Percentiles rank a stretch among this genome's conserved stretches.
These are phyloP conservation scores for Botryotinia narcissicola DNA, from an alignment of 2,329 filamentous ascomycete species.

Conservation along the genomic window DNA sequence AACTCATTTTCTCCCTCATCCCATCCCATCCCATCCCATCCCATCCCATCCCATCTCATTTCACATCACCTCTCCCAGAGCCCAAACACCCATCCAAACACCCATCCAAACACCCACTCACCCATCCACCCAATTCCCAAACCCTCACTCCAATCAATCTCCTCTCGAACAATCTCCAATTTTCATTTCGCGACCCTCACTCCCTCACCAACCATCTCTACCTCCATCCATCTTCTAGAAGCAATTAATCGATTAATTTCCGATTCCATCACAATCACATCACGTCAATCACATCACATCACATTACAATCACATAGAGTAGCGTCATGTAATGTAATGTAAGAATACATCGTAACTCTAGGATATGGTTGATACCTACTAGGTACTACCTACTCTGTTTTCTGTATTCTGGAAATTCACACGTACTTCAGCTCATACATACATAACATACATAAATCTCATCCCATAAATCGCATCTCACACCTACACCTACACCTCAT, in stretches of 20 bases:
- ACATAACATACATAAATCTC: no score
- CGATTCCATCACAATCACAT: neutral
- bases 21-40: no score
- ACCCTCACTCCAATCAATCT: no score
- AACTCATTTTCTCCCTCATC: no score
- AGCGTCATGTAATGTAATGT: no score
- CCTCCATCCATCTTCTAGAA: neutral
- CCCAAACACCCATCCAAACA: no score
- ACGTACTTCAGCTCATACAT: neutral
- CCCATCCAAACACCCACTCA: no score
- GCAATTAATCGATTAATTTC: neutral
- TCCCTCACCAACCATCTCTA: neutral
- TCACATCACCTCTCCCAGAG: neutral
- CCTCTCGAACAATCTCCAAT: neutral
- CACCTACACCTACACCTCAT: no score
- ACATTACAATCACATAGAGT: neutral
- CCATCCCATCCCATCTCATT: neutral
- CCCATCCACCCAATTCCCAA: no score
- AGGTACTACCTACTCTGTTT: neutral
- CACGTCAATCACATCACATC: neutral
- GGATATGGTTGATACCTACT: no score
- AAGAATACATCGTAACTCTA: no score
- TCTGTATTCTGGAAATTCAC: neutral
- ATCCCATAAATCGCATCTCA: neutral
- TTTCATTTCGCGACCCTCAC: neutral